Evolutionary conservation across 139 green algal species (phyloP).

Genomic region (Closterium sp.): DNA sequence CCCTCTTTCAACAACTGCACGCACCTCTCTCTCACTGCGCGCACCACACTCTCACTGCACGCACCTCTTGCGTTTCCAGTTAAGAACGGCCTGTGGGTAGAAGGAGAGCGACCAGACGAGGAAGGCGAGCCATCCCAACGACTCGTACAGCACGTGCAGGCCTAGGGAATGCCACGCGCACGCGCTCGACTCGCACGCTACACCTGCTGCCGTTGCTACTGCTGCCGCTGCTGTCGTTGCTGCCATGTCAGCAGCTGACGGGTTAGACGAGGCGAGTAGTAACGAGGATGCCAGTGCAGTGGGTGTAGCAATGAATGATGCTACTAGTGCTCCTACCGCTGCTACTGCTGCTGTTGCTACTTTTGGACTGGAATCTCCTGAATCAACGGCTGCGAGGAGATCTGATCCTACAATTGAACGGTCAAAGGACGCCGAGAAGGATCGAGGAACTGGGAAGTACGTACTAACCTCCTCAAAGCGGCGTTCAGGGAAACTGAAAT

Average conservation of each 20-base stretch:
- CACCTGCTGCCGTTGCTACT: neutral
- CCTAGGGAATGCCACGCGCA: conserved; percentile 8
- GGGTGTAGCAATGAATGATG: neutral
- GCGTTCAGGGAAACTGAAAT: neutral
- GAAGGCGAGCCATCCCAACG: conserved; percentile 18
- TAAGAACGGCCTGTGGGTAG: conserved; percentile 28
- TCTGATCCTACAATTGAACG: neutral
- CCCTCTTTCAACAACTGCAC: no score
- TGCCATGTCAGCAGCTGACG: neutral
- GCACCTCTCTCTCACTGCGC: no score
- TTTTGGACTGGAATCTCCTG: neutral
- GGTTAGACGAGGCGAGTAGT: neutral
- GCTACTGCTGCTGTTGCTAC: neutral
- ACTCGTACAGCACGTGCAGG: conserved; percentile 23
- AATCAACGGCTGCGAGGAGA: neutral
- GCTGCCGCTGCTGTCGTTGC: neutral
- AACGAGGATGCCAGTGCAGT: neutral
- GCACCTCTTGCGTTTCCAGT: conserved; percentile 20
- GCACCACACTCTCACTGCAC: neutral
- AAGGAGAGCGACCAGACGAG: conserved; percentile 17
- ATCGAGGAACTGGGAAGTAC: neutral
- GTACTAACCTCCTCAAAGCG: neutral
- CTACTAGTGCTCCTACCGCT: neutral
- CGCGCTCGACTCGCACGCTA: neutral
- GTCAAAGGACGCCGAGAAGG: neutral